Evolutionary conservation across 768 basidiomycete genomes (phyloP).

Genomic region (Boletus bicolor): DNA sequence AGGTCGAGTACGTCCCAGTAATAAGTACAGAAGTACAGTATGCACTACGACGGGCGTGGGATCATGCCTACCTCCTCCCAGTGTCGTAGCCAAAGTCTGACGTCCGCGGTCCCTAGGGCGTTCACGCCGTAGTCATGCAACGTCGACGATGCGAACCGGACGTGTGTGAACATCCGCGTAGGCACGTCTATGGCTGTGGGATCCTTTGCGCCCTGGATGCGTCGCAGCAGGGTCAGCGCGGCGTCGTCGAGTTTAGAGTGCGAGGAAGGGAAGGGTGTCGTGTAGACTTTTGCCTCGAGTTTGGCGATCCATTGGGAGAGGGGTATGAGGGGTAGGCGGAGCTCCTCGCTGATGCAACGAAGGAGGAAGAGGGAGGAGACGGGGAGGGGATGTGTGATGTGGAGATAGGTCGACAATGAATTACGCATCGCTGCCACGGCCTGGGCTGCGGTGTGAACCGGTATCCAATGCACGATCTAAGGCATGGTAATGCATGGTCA

Average conservation of each 20-base stretch:
- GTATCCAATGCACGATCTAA: constrained; percentile 16
- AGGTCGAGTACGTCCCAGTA: background rate
- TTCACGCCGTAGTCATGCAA: background rate
- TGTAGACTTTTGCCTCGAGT: background rate
- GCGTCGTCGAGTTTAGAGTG: background rate
- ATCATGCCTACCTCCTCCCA: constrained; percentile 8
- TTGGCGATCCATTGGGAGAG: constrained; percentile 7
- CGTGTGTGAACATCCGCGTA: background rate
- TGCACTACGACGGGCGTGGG: background rate
- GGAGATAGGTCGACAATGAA: background rate
- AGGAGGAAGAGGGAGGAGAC: constrained; percentile 10
- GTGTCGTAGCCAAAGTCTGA: constrained; percentile 5
- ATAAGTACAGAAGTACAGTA: background rate
- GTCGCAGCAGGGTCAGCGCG: background rate
- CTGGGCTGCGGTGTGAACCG: constrained; percentile 9
- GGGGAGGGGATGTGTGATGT: constrained; percentile 14
- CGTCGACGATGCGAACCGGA: constrained; percentile 4
- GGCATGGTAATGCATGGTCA: background rate
- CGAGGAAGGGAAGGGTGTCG: background rate
- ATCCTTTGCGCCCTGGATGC: background rate
- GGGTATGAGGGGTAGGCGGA: constrained; percentile 9
- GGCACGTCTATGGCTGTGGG: background rate
- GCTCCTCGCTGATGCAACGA: background rate
- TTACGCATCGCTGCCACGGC: constrained; percentile 19
- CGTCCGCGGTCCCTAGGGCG: constrained; percentile 1